Evolutionary conservation across 1,139 yeast species (phyloP).

Genomic region (Protomyces arabidopsidicola): DNA sequence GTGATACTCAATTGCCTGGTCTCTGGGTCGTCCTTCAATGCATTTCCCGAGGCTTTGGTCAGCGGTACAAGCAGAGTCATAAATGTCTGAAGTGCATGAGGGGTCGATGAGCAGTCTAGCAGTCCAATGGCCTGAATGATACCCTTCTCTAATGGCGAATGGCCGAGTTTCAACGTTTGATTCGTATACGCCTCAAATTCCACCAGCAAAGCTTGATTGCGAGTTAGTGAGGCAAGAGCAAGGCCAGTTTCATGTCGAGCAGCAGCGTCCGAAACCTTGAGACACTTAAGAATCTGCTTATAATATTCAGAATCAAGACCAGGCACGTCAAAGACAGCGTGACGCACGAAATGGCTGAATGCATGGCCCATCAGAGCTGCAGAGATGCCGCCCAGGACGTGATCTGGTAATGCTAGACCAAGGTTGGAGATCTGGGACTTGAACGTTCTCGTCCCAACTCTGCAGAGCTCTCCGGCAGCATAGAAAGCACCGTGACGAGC

Average conservation of each 20-base stretch:
- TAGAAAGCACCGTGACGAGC: slow-evolving; percentile 11
- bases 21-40: slow-evolving; percentile 8
- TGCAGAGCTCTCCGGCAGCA: slow-evolving; percentile 9
- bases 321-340: not conserved
- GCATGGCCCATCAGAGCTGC: not conserved
- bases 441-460: not conserved
- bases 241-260: not conserved
- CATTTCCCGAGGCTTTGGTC: not conserved
- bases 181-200: not conserved
- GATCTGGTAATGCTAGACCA: not conserved
- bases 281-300: not conserved
- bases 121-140: not conserved
- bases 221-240: not conserved
- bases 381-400: not conserved
- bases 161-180: not conserved
- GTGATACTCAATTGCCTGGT: not conserved
- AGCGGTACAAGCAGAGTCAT: not conserved
- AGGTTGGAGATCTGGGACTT: not conserved
- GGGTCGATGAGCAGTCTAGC: not conserved
- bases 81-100: not conserved
- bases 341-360: not conserved
- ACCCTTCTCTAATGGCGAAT: not conserved
- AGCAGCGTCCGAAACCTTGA: not conserved
- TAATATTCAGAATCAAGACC: not conserved
- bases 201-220: not conserved